phyloP scores from a whole-genome alignment of 2,329 filamentous ascomycete genomes.

The Penicillium sp. region DNA sequence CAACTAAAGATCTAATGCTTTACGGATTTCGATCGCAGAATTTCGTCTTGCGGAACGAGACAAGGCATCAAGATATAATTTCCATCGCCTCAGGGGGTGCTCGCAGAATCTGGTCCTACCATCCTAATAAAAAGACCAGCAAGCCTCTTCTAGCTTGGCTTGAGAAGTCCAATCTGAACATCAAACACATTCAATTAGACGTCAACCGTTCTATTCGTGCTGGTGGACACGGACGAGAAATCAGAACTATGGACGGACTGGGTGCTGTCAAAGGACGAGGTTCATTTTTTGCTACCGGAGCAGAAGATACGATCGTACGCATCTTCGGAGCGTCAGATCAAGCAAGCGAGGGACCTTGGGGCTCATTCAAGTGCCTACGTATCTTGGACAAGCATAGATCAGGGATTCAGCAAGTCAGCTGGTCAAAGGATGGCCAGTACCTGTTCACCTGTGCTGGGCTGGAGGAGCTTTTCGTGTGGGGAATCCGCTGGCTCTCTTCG shows the following conservation, averaged over 20 bases:
- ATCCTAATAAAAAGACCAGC: constrained; percentile 26
- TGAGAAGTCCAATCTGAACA: constrained; percentile 61
- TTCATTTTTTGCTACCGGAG: constrained; percentile 63
- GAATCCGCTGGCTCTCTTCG: constrained; percentile 57
- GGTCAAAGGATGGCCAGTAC: constrained; percentile 66
- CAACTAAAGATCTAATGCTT: constrained; percentile 24
- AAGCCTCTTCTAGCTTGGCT: constrained; percentile 71
- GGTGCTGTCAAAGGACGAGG: constrained; percentile 14
- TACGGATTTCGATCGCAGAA: constrained; percentile 45
- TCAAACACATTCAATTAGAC: constrained; percentile 42
- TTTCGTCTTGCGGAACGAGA: constrained; percentile 82
- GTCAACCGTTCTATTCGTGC: constrained; percentile 57
- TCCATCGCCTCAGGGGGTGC: constrained; percentile 80
- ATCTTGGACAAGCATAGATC: constrained; percentile 76
- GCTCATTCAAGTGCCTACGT: constrained; percentile 55
- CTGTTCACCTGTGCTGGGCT: constrained; percentile 85
- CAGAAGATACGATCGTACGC: constrained; percentile 73
- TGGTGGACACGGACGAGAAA: constrained; percentile 85
- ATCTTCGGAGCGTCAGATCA: constrained; percentile 53
- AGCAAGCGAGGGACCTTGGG: constrained; percentile 18
- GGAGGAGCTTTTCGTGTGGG: constrained; percentile 90
- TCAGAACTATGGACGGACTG: constrained; percentile 63
- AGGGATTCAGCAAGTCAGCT: constrained; percentile 78
- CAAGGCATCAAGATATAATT: constrained; percentile 67
- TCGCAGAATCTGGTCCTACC: constrained; percentile 73